Base-by-base conservation (phyloP, 306 rosid species). In the peach (Prunus persica) region DNA sequence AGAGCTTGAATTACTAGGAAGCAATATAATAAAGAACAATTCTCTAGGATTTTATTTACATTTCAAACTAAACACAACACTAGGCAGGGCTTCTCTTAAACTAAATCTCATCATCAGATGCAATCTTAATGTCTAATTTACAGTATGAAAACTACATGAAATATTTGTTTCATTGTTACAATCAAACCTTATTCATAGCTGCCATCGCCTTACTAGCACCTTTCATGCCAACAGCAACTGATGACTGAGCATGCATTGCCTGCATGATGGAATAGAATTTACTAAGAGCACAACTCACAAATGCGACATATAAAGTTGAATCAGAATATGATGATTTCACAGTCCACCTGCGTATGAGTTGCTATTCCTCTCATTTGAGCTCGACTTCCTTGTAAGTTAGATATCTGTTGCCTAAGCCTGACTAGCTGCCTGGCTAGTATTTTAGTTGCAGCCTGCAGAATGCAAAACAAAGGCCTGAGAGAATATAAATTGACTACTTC, bases 361-460 rank as follows among this genome's bases (percentile, higher is more conserved):
- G 99, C 92, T 74, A 96, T 85, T 80, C 99, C 99, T 88, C 98
- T 91, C 96, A 96, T 91, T 84, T 96, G 99, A 88, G 99, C 99
- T 83, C 99, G 87, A 89, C 99, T 93, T 54, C 98, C 96, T 81
- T 93, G 99, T 79, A 96, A 93, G 79, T 96, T 96, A 65, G 96
- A 87, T 58, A 96, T 89, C 76, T 96, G 99, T 82, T 93, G 98
- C 88, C 97, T 86, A 68, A 96, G 98, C 88, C 99, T 91, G 57
- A 96, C 74, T 49, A 96, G 83, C 82, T 96, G 99, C 73, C 98
- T 92, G 71, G 99, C 99, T 69, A 96, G 96, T 81, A 76, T 73
- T 82, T 91, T 93, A 71, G 99, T 93, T 30, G 99, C 99, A 11
- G 84, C 89, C 99, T 96, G 88, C 47, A 78, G 47, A 86, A 81